Evolutionary conservation across 1,284 basidiomycete genomes (phyloP).

Genomic region (Ustilago vetiveriae): DNA sequence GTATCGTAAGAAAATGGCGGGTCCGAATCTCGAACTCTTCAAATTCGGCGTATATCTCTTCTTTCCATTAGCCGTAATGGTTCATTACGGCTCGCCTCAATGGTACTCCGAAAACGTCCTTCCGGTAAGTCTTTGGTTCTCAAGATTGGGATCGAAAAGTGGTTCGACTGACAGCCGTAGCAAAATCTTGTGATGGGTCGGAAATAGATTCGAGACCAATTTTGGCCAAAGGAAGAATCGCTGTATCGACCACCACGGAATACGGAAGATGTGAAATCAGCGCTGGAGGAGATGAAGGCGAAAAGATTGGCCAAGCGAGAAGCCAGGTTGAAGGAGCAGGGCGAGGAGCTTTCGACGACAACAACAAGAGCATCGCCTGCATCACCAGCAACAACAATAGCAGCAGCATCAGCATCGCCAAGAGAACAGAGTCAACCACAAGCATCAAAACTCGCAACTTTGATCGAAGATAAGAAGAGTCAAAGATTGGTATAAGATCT

Average conservation of each 20-base stretch:
- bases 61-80: conserved; percentile 82
- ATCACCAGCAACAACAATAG: background rate
- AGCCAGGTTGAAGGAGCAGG: conserved; percentile 19
- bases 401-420: background rate
- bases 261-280: conserved; percentile 35
- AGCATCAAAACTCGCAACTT: conserved; percentile 2
- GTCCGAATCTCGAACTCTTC: conserved; percentile 73
- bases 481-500: conserved; percentile 11
- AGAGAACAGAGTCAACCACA: background rate
- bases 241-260: conserved; percentile 54
- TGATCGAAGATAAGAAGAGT: conserved; percentile 15
- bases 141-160: no score
- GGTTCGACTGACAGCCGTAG: no score
- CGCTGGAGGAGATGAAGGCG: conserved; percentile 49
- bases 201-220: conserved; percentile 51
- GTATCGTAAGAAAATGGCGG: conserved; percentile 79
- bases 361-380: no score
- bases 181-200: no score
- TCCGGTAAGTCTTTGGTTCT: conserved; percentile 74
- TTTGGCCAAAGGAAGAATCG: conserved; percentile 56
- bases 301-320: conserved; percentile 46
- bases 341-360: conserved; percentile 1
- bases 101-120: conserved; percentile 84
- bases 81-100: conserved; percentile 87
- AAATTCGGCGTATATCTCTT: conserved; percentile 74